These are phyloP conservation scores for Cyberlindnera xylosilytica DNA, from an alignment of 805 yeast species.

Conservation along the genomic window DNA sequence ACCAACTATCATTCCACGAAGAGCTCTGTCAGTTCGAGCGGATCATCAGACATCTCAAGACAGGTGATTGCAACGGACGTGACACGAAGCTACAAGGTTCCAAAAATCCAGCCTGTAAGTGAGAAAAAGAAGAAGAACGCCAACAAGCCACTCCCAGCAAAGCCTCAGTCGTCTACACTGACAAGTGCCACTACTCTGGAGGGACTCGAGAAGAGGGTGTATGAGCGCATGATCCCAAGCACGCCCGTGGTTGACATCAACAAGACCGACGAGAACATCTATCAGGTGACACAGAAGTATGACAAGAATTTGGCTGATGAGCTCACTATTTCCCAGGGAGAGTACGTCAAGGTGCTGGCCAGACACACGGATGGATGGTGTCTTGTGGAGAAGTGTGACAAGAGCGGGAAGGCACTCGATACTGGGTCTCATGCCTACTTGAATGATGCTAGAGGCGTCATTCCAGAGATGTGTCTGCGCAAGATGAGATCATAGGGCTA, in stretches of 20 bases:
- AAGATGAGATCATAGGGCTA: not conserved
- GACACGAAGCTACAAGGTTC: slow-evolving; percentile 7
- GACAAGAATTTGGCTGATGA: slow-evolving; percentile 36
- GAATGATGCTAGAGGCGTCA: slow-evolving; percentile 38
- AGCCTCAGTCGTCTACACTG: not conserved
- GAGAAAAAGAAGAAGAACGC: slow-evolving; percentile 3
- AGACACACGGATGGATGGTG: slow-evolving; percentile 46
- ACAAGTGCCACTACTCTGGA: slow-evolving; percentile 7
- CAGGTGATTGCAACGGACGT: slow-evolving; percentile 16
- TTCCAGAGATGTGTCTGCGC: slow-evolving; percentile 37
- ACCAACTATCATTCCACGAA: slow-evolving; percentile 5
- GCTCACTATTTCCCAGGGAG: slow-evolving; percentile 30
- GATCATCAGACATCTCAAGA: slow-evolving; percentile 4
- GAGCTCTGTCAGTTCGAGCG: slow-evolving; percentile 5
- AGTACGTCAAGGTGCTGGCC: slow-evolving; percentile 33
- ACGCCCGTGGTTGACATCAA: slow-evolving; percentile 18
- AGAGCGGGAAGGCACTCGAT: slow-evolving; percentile 20
- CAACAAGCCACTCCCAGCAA: slow-evolving; percentile 8
- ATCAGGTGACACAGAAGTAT: slow-evolving; percentile 27
- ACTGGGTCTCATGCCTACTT: slow-evolving; percentile 23
- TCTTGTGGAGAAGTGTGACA: slow-evolving; percentile 34
- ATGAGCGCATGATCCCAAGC: slow-evolving; percentile 19
- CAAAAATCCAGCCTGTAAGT: slow-evolving; percentile 18
- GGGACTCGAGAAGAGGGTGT: slow-evolving; percentile 21
- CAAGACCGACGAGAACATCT: slow-evolving; percentile 13